These are phyloP conservation scores for Aspergillus eucalypticola DNA, from an alignment of 2,329 filamentous ascomycete genomes.

Conservation along the genomic window DNA sequence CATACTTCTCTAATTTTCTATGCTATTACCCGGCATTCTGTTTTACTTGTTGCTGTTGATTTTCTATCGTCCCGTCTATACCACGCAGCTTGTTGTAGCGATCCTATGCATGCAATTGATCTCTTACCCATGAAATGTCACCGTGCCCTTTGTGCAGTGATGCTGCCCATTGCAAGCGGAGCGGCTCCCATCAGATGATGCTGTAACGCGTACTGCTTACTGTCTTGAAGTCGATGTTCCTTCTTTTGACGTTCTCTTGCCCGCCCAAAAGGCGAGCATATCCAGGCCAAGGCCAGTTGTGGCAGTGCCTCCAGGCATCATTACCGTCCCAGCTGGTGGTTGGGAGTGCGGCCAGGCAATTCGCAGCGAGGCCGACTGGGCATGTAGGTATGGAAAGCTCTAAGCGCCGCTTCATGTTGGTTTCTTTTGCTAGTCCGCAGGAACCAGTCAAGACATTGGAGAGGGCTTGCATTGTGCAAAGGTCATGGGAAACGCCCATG, in stretches of 20 bases:
- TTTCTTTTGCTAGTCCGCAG: neutral
- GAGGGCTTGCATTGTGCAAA: neutral
- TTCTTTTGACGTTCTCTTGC: neutral
- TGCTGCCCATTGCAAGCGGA: neutral
- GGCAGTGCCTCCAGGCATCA: neutral
- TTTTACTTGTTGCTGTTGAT: neutral
- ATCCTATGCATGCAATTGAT: constrained; percentile 6
- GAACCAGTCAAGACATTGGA: neutral
- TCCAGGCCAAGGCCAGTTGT: too few species aligned
- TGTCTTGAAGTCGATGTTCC: neutral
- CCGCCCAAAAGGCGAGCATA: too few species aligned
- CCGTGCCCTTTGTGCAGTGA: neutral
- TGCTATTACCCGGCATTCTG: neutral
- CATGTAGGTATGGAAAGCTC: too few species aligned
- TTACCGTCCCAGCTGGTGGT: neutral
- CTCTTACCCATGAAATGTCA: neutral
- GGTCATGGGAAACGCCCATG: neutral
- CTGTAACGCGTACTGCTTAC: neutral
- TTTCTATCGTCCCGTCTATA: neutral
- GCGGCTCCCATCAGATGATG: neutral
- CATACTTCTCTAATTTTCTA: neutral
- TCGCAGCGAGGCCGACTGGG: too few species aligned
- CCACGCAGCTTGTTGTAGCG: constrained; percentile 6
- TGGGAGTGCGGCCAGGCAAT: neutral
- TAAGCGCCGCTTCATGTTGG: neutral